Evolutionary conservation across 192 early-diverging fungal genomes (phyloP), one percentile per base, ranked within the genome.

Genomic region (Coemansia sp.): DNA sequence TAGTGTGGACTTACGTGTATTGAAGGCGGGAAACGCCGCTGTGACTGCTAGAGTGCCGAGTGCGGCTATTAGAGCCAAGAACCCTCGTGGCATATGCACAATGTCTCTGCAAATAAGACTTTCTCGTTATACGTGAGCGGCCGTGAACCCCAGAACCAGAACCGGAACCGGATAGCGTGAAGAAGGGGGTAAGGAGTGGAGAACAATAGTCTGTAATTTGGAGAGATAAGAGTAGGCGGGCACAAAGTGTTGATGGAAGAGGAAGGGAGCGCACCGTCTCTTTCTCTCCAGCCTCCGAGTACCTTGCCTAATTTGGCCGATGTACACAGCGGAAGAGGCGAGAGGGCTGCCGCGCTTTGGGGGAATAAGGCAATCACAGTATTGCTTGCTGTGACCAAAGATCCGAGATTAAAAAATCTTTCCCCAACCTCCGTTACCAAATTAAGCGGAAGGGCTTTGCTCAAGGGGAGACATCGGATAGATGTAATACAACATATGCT

Each of bases 11-110:
- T 65, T 72, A 65, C 70, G 74, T 41, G 69, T 71, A 39, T 70
- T 70, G 60, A 76, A 76, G 22, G 74, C 74, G 12, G 74, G 74
- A 53, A 76, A 76, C 18, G 47, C 74, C 2, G 31, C 71, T 3
- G 41, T 33, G 13, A 41, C 43, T 27, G 33, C 55, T 13, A 72
- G 46, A 13, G 27, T 55, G 53, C 27, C 53, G 27, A 55, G 53
- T 10, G 53, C 53, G 27, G 53, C 53, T 31, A 55, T 27, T 15
- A 55, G 27, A 15, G 53, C 53, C 27, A 13, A 31, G 53, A 12
- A 55, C 7, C 53, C 27, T 10, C 53, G 53, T 27, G 53, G 24
- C 53, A 55, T 55, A 55, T 3, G 15, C 24, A 27, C 53, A 3
- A 27, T 55, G 24, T 55, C 27, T 31, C 24, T 29, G 10, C 27